Conservation (phyloP, 192 early-diverging fungal species). For the Helicostylum pulchrum region DNA sequence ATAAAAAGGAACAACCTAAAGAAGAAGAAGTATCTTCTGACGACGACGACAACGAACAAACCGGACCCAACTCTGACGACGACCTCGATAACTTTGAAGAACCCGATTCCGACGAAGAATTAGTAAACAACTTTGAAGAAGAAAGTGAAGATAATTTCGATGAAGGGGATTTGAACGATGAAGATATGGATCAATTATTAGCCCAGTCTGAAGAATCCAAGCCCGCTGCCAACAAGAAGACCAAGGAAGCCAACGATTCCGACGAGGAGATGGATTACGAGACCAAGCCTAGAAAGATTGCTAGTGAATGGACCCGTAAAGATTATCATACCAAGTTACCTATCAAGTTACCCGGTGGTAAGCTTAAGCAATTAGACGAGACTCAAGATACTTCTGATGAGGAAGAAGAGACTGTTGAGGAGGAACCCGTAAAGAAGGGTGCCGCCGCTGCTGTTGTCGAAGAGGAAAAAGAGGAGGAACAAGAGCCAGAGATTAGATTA, state of each 20-base stretch:
- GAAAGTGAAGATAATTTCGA: slow-evolving; percentile 11
- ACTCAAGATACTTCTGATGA: slow-evolving; percentile 31
- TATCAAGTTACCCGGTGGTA: slow-evolving; percentile 64
- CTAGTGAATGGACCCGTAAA: slow-evolving; percentile 53
- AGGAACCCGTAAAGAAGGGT: slow-evolving; percentile 22
- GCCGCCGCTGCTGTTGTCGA: too few species aligned
- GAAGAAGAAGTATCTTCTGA: neutral
- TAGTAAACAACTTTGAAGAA: slow-evolving; percentile 30
- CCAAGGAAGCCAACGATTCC: slow-evolving; percentile 30
- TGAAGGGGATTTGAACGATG: neutral
- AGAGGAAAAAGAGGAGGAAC: slow-evolving; percentile 26
- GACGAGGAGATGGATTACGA: slow-evolving; percentile 71
- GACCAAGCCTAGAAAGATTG: slow-evolving; percentile 45
- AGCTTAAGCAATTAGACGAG: slow-evolving; percentile 44
- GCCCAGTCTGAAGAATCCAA: slow-evolving; percentile 11
- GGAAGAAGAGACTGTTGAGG: slow-evolving; percentile 29
- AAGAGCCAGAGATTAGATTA: slow-evolving; percentile 39
- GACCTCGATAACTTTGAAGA: slow-evolving; percentile 31
- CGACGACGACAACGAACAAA: slow-evolving; percentile 22
- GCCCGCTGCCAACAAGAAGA: slow-evolving; percentile 29
- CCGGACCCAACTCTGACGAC: slow-evolving; percentile 45
- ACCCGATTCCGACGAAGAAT: slow-evolving; percentile 45
- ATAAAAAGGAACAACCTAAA: slow-evolving; percentile 15
- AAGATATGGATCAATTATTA: neutral
- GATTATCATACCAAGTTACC: slow-evolving; percentile 61